Percentiles rank a stretch among this genome's conserved stretches.
These are phyloP conservation scores for Eimeria necatrix DNA, from an alignment of 169 alveolate species.

Conservation along the genomic window DNA sequence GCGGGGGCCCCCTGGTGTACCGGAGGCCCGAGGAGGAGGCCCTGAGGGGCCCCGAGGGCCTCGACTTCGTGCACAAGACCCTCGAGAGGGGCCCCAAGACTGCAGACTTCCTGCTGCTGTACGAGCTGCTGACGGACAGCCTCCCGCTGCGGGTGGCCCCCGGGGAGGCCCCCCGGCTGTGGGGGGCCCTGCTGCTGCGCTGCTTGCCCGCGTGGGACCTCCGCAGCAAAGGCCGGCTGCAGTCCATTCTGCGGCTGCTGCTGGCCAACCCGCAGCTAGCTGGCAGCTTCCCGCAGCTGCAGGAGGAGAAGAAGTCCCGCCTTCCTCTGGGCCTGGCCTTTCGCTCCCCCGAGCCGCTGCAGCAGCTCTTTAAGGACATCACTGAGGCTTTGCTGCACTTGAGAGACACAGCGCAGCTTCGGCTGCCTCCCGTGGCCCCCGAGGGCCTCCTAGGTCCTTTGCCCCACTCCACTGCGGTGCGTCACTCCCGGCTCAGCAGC, in stretches of 20 bases:
- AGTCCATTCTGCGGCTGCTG: conserved; percentile 82
- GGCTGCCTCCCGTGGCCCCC: conserved; percentile 22
- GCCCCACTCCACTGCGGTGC: background rate
- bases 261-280: conserved; percentile 78
- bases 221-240: conserved; percentile 67
- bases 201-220: conserved; percentile 84
- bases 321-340: conserved; percentile 77
- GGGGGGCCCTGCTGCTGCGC: conserved; percentile 85
- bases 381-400: background rate
- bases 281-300: conserved; percentile 73
- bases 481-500: no score
- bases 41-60: conserved; percentile 71
- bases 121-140: conserved; percentile 82
- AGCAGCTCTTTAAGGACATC: conserved; percentile 80
- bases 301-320: conserved; percentile 57
- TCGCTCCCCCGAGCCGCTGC: conserved; percentile 82
- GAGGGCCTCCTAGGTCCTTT: conserved; percentile 36
- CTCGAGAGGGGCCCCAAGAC: conserved; percentile 44
- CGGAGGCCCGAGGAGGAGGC: conserved; percentile 71
- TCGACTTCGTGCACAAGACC: conserved; percentile 20
- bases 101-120: conserved; percentile 82
- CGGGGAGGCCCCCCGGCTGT: conserved; percentile 82
- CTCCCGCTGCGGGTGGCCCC: conserved; percentile 82
- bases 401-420: conserved; percentile 30
- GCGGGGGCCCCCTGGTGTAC: conserved; percentile 17